Conservation (phyloP, 1,284 basidiomycete species). For the Caloboletus firmus region DNA sequence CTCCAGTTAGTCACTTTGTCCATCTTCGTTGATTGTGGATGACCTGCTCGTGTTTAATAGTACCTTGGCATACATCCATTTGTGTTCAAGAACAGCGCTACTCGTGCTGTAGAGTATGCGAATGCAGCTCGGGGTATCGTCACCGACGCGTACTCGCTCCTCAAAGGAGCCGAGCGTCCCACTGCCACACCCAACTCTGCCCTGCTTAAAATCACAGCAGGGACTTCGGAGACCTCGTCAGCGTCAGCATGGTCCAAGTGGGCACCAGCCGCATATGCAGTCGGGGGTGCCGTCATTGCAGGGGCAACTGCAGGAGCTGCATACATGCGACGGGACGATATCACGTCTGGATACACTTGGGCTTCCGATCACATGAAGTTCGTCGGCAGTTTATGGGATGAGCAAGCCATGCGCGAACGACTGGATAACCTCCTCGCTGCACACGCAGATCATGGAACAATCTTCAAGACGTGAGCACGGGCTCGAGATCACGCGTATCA, state of each 20-base stretch:
- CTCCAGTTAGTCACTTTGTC: constrained; percentile 62
- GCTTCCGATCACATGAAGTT: constrained; percentile 90
- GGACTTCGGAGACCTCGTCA: constrained; percentile 23
- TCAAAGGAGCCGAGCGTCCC: constrained; percentile 45
- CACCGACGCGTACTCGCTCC: constrained; percentile 52
- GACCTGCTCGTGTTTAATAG: constrained; percentile 51
- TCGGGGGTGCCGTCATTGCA: constrained; percentile 72
- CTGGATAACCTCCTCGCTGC: constrained; percentile 62
- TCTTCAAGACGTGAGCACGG: constrained; percentile 70
- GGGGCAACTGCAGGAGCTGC: constrained; percentile 85
- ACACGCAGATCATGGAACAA: constrained; percentile 59
- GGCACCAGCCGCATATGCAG: constrained; percentile 62
- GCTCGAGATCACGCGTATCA: background rate
- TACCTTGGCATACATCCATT: constrained; percentile 80
- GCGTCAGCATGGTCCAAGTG: constrained; percentile 54
- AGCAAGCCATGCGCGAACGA: constrained; percentile 59
- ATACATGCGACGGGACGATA: constrained; percentile 74
- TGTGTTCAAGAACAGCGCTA: constrained; percentile 83
- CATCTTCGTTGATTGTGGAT: background rate
- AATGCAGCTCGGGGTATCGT: constrained; percentile 63
- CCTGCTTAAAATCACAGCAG: constrained; percentile 25
- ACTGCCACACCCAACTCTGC: constrained; percentile 33
- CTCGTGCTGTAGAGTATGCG: constrained; percentile 74
- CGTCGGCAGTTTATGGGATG: constrained; percentile 87
- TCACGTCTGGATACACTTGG: constrained; percentile 73